Conservation (phyloP, 2,329 filamentous ascomycete genomes). For the Basipetospora sp. region DNA sequence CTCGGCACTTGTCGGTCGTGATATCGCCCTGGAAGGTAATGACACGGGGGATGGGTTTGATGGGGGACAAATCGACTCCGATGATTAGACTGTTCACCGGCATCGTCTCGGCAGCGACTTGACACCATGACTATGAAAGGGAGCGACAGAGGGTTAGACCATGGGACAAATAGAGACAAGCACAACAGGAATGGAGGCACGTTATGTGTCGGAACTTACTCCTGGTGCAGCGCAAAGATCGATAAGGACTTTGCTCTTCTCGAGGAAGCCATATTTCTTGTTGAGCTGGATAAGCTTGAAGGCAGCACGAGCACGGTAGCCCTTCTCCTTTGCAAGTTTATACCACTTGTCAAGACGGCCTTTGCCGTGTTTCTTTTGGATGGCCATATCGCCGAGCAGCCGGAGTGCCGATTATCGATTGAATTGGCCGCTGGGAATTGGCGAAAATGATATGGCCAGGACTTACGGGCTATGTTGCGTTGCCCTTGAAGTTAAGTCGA, state of each 20-base stretch:
- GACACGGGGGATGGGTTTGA: constrained; percentile 85
- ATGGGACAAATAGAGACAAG: constrained; percentile 10
- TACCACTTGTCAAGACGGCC: constrained; percentile 99
- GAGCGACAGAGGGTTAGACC: constrained; percentile 13
- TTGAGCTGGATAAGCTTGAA: constrained; percentile 98
- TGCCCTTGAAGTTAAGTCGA: too few relatives aligned
- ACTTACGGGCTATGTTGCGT: too few relatives aligned
- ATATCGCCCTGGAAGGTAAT: constrained; percentile 97
- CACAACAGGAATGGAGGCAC: too few relatives aligned
- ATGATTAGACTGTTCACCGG: constrained; percentile 78
- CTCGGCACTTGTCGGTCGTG: constrained; percentile 87
- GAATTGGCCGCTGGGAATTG: not conserved
- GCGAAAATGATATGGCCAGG: not conserved
- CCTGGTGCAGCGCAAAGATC: constrained; percentile 96
- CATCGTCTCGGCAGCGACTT: constrained; percentile 93
- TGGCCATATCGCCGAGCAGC: constrained; percentile 51
- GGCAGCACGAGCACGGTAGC: constrained; percentile 84
- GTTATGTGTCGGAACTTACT: constrained; percentile 32
- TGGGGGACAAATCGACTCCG: constrained; percentile 85
- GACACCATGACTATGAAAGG: constrained; percentile 64
- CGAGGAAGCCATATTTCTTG: constrained; percentile 96
- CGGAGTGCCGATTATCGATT: too few relatives aligned
- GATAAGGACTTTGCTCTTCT: constrained; percentile 88
- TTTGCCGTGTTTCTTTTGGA: constrained; percentile 98
- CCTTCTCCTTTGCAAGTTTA: constrained; percentile 94